Base-by-base conservation (phyloP, 2,329 filamentous ascomycete genomes). In the Rutstroemia sydowiana region DNA sequence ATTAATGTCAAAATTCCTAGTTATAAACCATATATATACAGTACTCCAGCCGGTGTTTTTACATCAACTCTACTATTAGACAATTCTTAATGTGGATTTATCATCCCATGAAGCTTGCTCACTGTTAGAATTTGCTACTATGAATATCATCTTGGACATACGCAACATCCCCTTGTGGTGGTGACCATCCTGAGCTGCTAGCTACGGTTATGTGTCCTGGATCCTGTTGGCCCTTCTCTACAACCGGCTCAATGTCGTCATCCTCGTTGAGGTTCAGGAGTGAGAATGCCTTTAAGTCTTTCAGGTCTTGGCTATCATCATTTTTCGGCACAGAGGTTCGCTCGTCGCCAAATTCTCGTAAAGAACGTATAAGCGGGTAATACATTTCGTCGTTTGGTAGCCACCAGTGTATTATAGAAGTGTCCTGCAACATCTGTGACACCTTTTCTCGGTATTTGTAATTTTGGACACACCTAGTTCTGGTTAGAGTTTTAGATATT, bases 391-490 rank as follows among this genome's bases (percentile, higher is more conserved):
- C 81, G 66, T 93, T 79, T 2, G 90, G 88, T 2, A 96, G 77
- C 93, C 93, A 98, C 88, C 90, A 96, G 52, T 84, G 76, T 41
- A 80, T 79, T 48, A 90, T 81, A 18, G 84, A 81, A 13, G 81
- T 77, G 40, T 88, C 79, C 54, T 78, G 74, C 75, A 93, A 95
- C 21, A 88, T 68, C 43, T 86, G 78, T 30, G 87, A 82, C 77
- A 97, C 85, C 58, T 84, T 84, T 30, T 72, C 75, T 53, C 92
- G 85, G 61, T 92, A 83, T 11, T 80, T 79, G 28, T 81, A 73
- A 1, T 91, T 85, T 60, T 88, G 91, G 21, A 95, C 86, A 66
- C 95, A 95, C 36, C 92, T 96, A 56, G 13, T 31, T n/a, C 3
- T 13, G 5, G 9, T 23, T 8, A 48, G 34, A 52, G 49, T 37